phyloP scores from a whole-genome alignment of 2,329 filamentous ascomycete species.

The Pestalotiopsis sp. region DNA sequence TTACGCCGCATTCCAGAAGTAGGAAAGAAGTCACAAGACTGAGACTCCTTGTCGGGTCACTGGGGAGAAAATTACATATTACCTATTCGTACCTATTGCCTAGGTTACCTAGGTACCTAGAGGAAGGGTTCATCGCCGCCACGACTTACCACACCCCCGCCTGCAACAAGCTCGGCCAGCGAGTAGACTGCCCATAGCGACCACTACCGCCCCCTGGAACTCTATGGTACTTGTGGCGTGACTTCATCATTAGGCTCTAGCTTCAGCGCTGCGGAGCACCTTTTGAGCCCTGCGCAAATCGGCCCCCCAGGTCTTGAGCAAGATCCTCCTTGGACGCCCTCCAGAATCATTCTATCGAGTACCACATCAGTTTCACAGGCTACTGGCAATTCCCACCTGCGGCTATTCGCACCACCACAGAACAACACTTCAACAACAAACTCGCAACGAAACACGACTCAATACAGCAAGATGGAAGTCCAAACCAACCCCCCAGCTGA shows the following conservation, averaged over 20 bases:
- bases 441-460: constrained; percentile 6
- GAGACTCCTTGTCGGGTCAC: background rate
- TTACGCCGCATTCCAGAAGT: background rate
- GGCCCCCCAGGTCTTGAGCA: background rate
- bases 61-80: background rate
- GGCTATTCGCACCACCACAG: background rate
- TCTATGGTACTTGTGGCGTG: background rate
- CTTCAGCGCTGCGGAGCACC: background rate
- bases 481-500: constrained; percentile 25
- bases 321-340: background rate
- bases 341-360: background rate
- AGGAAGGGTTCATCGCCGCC: background rate
- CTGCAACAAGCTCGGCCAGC: background rate
- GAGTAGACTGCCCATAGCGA: background rate
- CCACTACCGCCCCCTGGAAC: background rate
- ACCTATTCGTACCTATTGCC: background rate
- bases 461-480: constrained; percentile 27
- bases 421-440: background rate
- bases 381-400: background rate
- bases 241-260: background rate
- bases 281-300: background rate
- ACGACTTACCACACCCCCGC: background rate
- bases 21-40: background rate
- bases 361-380: background rate
- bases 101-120: background rate